Percentiles rank a stretch among this genome's conserved stretches.
Conservation (phyloP, 1,284 basidiomycete genomes). For the Jaminaea rosea region DNA sequence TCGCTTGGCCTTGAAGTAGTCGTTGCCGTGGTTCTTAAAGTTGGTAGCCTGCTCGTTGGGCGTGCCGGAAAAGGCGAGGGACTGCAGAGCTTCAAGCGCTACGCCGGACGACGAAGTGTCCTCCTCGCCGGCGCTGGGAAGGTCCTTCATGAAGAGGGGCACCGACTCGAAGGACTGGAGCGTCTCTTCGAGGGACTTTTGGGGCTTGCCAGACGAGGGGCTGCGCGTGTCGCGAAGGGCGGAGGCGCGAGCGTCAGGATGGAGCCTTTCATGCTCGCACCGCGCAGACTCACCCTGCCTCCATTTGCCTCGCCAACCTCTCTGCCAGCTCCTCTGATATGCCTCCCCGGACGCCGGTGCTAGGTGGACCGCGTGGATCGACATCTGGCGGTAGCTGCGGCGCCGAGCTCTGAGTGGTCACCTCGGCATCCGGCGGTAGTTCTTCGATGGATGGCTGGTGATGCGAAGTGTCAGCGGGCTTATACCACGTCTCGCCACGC, state of each 20-base stretch:
- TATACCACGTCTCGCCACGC: too few relatives aligned
- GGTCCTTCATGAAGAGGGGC: slow-evolving; percentile 85
- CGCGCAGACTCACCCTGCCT: background rate
- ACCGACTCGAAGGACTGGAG: slow-evolving; percentile 36
- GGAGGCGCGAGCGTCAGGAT: background rate
- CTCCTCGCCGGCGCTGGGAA: slow-evolving; percentile 53
- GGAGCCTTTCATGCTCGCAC: background rate
- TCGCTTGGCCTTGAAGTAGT: slow-evolving; percentile 77
- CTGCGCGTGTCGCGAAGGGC: background rate
- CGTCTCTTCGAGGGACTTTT: slow-evolving; percentile 11
- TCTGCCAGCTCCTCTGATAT: background rate
- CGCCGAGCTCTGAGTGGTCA: background rate
- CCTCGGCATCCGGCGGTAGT: background rate
- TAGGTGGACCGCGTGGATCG: background rate
- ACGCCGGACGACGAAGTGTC: slow-evolving; percentile 52
- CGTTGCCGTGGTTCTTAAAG: slow-evolving; percentile 92
- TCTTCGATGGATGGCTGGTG: slow-evolving; percentile 1
- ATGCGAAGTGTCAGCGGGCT: too few relatives aligned
- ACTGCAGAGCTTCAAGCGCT: slow-evolving; percentile 72
- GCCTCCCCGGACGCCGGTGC: background rate
- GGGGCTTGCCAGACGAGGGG: background rate
- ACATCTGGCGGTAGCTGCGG: background rate
- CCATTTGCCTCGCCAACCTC: background rate
- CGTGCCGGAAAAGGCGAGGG: slow-evolving; percentile 75
- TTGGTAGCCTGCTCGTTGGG: slow-evolving; percentile 84